phyloP scores from a whole-genome alignment of 2,329 filamentous ascomycete genomes.

The Exophiala dermatitidis region DNA sequence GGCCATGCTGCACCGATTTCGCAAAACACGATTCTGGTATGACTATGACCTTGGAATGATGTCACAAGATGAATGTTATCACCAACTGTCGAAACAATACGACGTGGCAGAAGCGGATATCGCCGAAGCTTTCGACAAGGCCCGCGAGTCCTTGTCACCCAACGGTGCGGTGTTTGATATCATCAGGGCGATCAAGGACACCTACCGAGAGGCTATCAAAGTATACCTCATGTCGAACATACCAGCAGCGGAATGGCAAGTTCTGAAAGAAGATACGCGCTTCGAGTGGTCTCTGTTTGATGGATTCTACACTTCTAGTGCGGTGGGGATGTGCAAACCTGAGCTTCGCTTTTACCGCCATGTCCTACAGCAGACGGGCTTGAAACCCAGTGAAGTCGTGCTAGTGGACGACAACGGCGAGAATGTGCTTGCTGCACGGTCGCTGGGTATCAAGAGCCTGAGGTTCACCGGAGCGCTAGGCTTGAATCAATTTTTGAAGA shows the following conservation, averaged over 20 bases:
- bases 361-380: background rate
- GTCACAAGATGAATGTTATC: constrained; percentile 6
- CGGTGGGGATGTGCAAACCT: constrained; percentile 5
- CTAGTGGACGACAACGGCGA: constrained; percentile 7
- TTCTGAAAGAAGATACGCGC: background rate
- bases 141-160: constrained; percentile 1
- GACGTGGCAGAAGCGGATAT: background rate
- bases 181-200: constrained; percentile 1
- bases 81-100: constrained; percentile 1
- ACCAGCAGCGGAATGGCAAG: constrained; percentile 5
- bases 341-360: constrained; percentile 7
- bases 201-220: constrained; percentile 1
- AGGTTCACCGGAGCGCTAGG: background rate
- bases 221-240: constrained; percentile 9
- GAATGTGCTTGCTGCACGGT: constrained; percentile 6
- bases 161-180: constrained; percentile 4
- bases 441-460: constrained; percentile 4
- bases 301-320: constrained; percentile 6
- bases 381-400: constrained; percentile 1
- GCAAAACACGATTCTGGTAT: constrained; percentile 7
- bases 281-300: constrained; percentile 7
- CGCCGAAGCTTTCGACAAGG: constrained; percentile 5
- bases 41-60: constrained; percentile 6
- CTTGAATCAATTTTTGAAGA: constrained; percentile 1
- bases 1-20: constrained; percentile 6